Percentiles rank a stretch among this genome's conserved stretches.
Conservation (phyloP, 208 protist species). For the Wallacemonas sp. region DNA sequence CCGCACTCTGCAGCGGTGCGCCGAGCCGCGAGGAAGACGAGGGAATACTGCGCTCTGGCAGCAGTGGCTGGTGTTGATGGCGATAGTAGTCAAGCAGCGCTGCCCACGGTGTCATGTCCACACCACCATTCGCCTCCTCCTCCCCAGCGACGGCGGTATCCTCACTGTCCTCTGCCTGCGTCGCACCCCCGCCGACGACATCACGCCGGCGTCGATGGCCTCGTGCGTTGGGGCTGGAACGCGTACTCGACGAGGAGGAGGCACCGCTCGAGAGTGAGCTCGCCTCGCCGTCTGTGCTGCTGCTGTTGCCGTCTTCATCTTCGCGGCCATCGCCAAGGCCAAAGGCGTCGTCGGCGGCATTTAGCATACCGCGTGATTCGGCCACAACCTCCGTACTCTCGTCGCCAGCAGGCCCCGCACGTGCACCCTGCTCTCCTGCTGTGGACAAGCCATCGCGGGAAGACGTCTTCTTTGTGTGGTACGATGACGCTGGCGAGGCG, state of each 20-base stretch:
- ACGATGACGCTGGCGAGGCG: not conserved
- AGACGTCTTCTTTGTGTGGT: not conserved
- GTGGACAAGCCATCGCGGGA: too few species aligned
- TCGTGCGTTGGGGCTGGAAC: too few species aligned
- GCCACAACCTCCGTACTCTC: not conserved
- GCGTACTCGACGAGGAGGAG: too few species aligned
- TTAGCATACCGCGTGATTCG: not conserved
- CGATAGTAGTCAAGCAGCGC: conserved; percentile 8
- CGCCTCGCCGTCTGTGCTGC: not conserved
- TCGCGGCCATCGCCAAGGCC: not conserved
- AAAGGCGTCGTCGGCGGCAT: conserved; percentile 2
- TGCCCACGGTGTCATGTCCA: not conserved
- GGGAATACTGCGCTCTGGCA: not conserved
- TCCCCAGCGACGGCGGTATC: not conserved
- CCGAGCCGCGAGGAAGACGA: not conserved
- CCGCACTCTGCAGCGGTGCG: too few species aligned
- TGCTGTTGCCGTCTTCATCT: not conserved
- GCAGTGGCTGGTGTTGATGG: not conserved
- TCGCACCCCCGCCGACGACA: not conserved
- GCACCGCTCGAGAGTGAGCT: too few species aligned
- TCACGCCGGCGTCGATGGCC: not conserved
- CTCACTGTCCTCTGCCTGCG: not conserved
- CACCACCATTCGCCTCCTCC: not conserved
- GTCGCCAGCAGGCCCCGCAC: too few species aligned
- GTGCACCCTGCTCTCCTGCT: too few species aligned